A percentile compares a stretch with the other conserved stretches of the same genome.
These are phyloP conservation scores for Jackrogersella multiformis DNA, from an alignment of 495 filamentous ascomycete species.

Conservation along the genomic window DNA sequence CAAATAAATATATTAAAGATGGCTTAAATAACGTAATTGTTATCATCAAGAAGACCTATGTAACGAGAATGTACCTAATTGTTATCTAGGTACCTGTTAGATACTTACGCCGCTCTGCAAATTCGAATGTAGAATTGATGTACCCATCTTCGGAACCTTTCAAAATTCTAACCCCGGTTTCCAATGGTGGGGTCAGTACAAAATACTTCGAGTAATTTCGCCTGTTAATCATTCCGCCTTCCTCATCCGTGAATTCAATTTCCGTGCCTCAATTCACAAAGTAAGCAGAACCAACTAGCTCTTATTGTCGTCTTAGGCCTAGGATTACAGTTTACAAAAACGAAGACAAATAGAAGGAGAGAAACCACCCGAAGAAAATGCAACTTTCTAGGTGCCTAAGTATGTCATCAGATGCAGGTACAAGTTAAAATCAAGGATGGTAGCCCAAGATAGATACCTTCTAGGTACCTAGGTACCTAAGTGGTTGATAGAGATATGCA, in stretches of 20 bases:
- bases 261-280: neutral
- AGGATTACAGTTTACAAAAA: neutral
- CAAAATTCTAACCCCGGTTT: conserved; percentile 27
- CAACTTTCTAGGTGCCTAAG: neutral
- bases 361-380: neutral
- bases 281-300: neutral
- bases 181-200: conserved; percentile 5
- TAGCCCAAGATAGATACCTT: no score
- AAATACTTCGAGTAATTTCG: conserved; percentile 4
- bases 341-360: neutral
- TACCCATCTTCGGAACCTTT: conserved; percentile 5
- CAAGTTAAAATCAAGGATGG: conserved; percentile 7
- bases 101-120: neutral
- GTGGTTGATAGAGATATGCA: neutral
- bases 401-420: conserved; percentile 14
- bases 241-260: conserved; percentile 4
- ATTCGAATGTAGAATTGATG: neutral
- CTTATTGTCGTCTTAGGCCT: neutral
- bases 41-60: no score
- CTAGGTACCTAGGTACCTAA: no score
- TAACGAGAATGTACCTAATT: no score
- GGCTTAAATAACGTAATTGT: no score
- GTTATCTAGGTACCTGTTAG: neutral
- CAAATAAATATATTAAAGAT: no score
- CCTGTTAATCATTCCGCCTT: conserved; percentile 8